Percentiles rank a stretch among this genome's conserved stretches.
Conservation (phyloP, 1,284 basidiomycete genomes). For the Boletus sp. region DNA sequence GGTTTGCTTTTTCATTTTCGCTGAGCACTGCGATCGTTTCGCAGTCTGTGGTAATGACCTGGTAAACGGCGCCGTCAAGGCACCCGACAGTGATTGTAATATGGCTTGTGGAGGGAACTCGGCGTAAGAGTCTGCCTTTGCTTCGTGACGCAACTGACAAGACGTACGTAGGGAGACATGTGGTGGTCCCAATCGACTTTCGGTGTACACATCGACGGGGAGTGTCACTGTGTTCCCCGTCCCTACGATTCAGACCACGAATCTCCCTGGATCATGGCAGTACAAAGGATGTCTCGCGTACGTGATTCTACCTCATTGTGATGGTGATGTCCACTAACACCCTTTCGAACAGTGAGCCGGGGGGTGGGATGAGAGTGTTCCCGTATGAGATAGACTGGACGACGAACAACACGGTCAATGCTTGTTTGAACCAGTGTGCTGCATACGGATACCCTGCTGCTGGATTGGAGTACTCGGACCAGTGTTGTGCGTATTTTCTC, state of each 20-base stretch:
- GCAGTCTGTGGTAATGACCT: conserved; percentile 66
- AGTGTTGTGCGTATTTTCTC: conserved; percentile 52
- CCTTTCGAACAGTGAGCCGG: conserved; percentile 35
- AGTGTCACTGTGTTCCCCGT: conserved; percentile 60
- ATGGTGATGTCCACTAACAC: neutral
- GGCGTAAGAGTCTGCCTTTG: conserved; percentile 47
- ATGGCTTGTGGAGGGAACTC: conserved; percentile 68
- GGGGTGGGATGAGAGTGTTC: conserved; percentile 47
- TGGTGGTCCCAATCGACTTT: conserved; percentile 70
- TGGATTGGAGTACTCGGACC: conserved; percentile 60
- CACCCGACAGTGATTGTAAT: conserved; percentile 56
- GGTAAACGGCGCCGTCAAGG: conserved; percentile 58
- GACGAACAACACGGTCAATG: conserved; percentile 62
- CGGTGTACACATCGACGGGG: conserved; percentile 61
- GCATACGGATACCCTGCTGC: conserved; percentile 67
- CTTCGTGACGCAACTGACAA: neutral
- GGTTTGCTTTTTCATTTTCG: neutral
- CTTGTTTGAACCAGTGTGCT: conserved; percentile 66
- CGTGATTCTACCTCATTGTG: conserved; percentile 26
- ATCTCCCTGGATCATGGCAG: conserved; percentile 62
- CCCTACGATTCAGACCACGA: conserved; percentile 56
- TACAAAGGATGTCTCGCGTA: conserved; percentile 72
- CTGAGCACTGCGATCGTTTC: conserved; percentile 12
- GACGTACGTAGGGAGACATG: conserved; percentile 58
- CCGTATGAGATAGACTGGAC: conserved; percentile 61